Conservation (phyloP, 176 grass and related monocot species). For the Luzula sylvatica region DNA sequence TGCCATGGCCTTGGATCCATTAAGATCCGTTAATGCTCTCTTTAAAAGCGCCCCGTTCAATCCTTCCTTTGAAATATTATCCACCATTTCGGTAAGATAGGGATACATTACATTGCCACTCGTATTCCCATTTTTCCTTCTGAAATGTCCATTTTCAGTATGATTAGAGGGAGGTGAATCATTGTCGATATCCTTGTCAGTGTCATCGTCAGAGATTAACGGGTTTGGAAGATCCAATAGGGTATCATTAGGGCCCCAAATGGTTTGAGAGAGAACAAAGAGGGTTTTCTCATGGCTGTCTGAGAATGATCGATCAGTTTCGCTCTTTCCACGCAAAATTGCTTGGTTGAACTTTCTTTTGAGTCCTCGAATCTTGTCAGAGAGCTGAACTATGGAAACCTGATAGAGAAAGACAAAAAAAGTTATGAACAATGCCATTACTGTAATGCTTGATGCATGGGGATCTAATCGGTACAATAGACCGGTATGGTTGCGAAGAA, state of each 20-base stretch:
- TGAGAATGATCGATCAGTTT: neutral
- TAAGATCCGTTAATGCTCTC: constrained; percentile 10
- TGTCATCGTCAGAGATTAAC: neutral
- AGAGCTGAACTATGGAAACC: constrained; percentile 20
- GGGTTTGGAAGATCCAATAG: neutral
- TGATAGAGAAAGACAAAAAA: neutral
- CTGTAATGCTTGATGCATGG: neutral
- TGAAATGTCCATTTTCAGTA: constrained; percentile 2
- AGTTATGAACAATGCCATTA: neutral
- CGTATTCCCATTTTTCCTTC: neutral
- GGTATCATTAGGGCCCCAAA: constrained; percentile 7
- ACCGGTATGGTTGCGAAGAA: too few species aligned
- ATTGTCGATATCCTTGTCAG: neutral
- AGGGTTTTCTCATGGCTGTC: constrained; percentile 16
- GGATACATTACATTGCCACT: neutral
- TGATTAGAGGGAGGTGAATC: neutral
- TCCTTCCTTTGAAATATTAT: constrained; percentile 15
- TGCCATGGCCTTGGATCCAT: constrained; percentile 8
- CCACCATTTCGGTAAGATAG: constrained; percentile 16
- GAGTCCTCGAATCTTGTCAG: constrained; percentile 19
- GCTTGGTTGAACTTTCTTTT: constrained; percentile 19
- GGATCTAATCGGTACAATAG: neutral
- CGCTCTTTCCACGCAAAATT: constrained; percentile 7
- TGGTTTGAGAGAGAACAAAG: constrained; percentile 12
- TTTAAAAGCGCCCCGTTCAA: constrained; percentile 11